Percentiles rank a stretch among this genome's conserved stretches.
Evolutionary conservation across 768 basidiomycete species (phyloP).

Genomic region (Sarcodon sp.): DNA sequence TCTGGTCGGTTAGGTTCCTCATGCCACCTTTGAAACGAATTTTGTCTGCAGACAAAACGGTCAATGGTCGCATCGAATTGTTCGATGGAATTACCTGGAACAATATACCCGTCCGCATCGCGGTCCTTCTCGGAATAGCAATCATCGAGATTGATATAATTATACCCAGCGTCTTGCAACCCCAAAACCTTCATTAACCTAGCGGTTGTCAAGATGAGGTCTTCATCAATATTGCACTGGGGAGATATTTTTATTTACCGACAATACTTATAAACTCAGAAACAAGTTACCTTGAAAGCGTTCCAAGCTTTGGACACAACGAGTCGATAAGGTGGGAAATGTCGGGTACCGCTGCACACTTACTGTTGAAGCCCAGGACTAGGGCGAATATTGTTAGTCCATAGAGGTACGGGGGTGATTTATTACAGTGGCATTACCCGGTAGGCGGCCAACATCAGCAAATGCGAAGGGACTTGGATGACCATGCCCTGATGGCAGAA

Average conservation of each 20-base stretch:
- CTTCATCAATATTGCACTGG: slow-evolving; percentile 49
- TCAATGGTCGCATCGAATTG: background rate
- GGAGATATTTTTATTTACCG: background rate
- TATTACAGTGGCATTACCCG: no score
- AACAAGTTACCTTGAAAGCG: slow-evolving; percentile 41
- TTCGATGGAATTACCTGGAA: slow-evolving; percentile 29
- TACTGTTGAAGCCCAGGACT: slow-evolving; percentile 60
- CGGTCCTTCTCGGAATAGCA: slow-evolving; percentile 52
- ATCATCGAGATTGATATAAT: slow-evolving; percentile 49
- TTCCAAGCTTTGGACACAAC: slow-evolving; percentile 41
- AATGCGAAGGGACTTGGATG: no score
- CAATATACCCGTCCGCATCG: slow-evolving; percentile 36
- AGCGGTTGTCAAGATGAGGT: slow-evolving; percentile 35
- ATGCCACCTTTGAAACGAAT: slow-evolving; percentile 45
- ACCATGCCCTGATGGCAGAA: no score
- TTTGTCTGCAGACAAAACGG: slow-evolving; percentile 21
- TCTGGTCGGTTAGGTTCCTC: slow-evolving; percentile 37
- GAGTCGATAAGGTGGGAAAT: slow-evolving; percentile 2
- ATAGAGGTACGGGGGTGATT: no score
- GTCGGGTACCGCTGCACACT: slow-evolving; percentile 8
- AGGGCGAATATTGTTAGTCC: no score
- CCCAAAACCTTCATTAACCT: slow-evolving; percentile 37
- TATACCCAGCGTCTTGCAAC: slow-evolving; percentile 46
- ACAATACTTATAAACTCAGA: background rate
- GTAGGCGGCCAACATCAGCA: no score